Evolutionary conservation across 495 filamentous ascomycete species (phyloP).

Genomic region (Penicillium longicatenatum): DNA sequence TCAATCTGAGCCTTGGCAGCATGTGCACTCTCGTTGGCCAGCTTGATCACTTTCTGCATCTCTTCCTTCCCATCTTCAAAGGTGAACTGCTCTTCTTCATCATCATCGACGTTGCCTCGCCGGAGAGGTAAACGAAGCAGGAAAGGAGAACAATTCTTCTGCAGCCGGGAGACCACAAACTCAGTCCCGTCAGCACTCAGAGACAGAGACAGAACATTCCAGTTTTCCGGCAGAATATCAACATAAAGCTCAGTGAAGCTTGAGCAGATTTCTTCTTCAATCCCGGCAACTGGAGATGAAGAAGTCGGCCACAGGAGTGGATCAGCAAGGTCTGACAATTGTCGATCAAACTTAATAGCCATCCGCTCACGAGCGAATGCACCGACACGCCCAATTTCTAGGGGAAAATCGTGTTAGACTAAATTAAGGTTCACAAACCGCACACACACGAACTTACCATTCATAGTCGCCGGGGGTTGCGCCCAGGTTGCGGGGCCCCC

Average conservation of each 20-base stretch:
- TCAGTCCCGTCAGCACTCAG: conserved; percentile 78
- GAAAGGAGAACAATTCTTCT: conserved; percentile 73
- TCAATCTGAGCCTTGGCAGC: conserved; percentile 61
- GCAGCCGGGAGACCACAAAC: conserved; percentile 78
- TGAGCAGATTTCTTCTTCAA: conserved; percentile 30
- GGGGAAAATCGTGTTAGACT: conserved; percentile 14
- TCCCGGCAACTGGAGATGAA: conserved; percentile 17
- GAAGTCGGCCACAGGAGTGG: conserved; percentile 42
- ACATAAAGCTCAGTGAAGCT: conserved; percentile 45
- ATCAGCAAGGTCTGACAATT: conserved; percentile 42
- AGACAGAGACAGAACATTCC: conserved; percentile 85
- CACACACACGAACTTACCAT: conserved; percentile 32
- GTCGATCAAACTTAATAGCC: conserved; percentile 47
- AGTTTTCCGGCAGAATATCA: conserved; percentile 72
- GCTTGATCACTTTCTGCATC: conserved; percentile 75
- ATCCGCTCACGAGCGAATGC: conserved; percentile 47
- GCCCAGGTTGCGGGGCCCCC: conserved; percentile 31
- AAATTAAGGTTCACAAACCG: too few relatives aligned
- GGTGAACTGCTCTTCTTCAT: conserved; percentile 78
- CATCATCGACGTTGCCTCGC: conserved; percentile 78
- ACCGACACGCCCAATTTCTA: conserved; percentile 49
- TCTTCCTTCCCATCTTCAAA: conserved; percentile 77
- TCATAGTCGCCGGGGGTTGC: conserved; percentile 46
- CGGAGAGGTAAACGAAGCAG: conserved; percentile 81
- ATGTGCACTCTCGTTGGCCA: conserved; percentile 80